Evolutionary conservation across 2,329 filamentous ascomycete genomes (phyloP), one percentile per base, ranked within the genome.

Genomic region (Aspergillus candidus): DNA sequence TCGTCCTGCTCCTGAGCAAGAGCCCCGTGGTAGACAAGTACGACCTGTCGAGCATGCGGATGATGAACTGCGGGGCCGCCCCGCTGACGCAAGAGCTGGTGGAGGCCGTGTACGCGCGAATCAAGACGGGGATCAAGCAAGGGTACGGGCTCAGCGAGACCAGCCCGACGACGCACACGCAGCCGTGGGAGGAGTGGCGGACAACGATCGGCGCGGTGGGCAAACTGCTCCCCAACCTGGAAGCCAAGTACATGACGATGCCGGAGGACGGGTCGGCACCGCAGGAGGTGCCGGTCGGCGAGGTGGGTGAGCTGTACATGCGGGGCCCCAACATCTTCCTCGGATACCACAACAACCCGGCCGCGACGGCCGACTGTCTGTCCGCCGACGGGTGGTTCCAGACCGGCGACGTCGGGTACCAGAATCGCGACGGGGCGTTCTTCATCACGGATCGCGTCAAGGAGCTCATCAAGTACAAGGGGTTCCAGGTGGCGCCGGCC

Each of bases 131-230:
- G 2, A 81, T 95, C 48, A 96, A 95, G 73, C 91, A 97, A 68
- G 90, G 87, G 13, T 97, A 95, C 60, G 91, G 91, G 0, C 75
- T 97, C 4, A 88, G 83, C 4, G 91, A 97, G 71, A 94, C 88
- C 11, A 83, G 83, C 18, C 89, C 90, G 0, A 84, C 82, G 1
- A 86, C 87, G 0, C 83, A 88, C 55, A 79, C 80, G 8, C 87
- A 89, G 66, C 71, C 76, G 6, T 83, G 86, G 73, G 78, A 80
- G 31, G 83, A 88, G 53, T 96, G 89, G 88, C 72, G 80, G 49
- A 80, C 76, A 39, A 80, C 78, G 37, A 82, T 90, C 54, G 90
- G 89, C 14, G 84, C 84, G 0, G 86, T 91, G 0, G 90, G 91
- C 11, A 79, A 76, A 35, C 71, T 96, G 33, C 65, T 90, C 14